Evolutionary conservation across 768 basidiomycete genomes (phyloP).

Genomic region (Leccinum longicurvipes): DNA sequence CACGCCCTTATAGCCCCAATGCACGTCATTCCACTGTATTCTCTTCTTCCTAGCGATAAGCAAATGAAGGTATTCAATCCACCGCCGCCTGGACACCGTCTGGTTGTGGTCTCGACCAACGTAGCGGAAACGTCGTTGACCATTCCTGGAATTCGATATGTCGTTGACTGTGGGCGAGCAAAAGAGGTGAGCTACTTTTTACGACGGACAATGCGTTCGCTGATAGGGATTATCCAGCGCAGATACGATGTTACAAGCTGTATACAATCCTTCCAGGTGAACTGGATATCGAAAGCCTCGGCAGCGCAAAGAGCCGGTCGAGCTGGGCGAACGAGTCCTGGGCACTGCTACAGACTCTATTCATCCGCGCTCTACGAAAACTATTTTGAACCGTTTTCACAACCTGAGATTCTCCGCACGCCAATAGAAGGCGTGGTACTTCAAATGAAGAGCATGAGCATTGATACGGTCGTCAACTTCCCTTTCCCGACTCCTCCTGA

Average conservation of each 20-base stretch:
- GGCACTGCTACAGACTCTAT: conserved; percentile 96
- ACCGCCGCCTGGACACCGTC: conserved; percentile 75
- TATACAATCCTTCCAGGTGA: conserved; percentile 88
- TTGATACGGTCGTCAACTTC: conserved; percentile 94
- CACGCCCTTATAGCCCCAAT: conserved; percentile 63
- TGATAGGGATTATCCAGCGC: conserved; percentile 46
- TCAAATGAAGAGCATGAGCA: conserved; percentile 99
- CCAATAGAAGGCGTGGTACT: conserved; percentile 96
- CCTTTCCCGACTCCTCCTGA: conserved; percentile 98
- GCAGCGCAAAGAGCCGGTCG: conserved; percentile 93
- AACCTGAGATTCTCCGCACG: conserved; percentile 91
- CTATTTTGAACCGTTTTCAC: conserved; percentile 81
- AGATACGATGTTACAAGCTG: conserved; percentile 77
- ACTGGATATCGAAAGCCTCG: conserved; percentile 94
- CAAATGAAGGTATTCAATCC: conserved; percentile 91
- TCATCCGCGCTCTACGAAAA: conserved; percentile 94
- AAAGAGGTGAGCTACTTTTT: conserved; percentile 65
- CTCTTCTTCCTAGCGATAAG: conserved; percentile 86
- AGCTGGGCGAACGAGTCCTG: conserved; percentile 96
- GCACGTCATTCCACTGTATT: conserved; percentile 93
- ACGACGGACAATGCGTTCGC: not conserved
- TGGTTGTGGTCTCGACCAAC: conserved; percentile 95
- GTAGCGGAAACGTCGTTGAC: conserved; percentile 97
- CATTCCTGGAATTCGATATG: conserved; percentile 95
- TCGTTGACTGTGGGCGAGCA: conserved; percentile 93